These are phyloP conservation scores for Botrytis galanthina DNA, from an alignment of 2,329 filamentous ascomycete species.

Conservation along the genomic window DNA sequence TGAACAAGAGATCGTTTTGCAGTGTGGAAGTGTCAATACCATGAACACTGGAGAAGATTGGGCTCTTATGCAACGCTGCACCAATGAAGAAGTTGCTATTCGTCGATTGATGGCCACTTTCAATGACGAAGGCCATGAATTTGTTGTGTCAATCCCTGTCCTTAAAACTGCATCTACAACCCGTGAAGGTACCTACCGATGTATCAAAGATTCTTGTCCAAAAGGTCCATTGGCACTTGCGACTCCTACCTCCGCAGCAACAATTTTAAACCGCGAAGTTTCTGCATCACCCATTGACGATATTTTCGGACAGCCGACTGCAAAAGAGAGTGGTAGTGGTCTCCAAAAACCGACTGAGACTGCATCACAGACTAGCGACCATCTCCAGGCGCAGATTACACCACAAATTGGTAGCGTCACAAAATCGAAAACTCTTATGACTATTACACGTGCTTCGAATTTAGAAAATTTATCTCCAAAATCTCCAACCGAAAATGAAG, in stretches of 20 bases:
- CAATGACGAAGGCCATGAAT: conserved; percentile 11
- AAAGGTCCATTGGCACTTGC: neutral
- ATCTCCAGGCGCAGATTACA: neutral
- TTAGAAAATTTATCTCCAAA: neutral
- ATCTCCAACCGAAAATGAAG: neutral
- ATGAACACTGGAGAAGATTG: conserved; percentile 6
- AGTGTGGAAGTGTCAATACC: conserved; percentile 3
- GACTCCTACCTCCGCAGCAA: neutral
- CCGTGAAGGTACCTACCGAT: neutral
- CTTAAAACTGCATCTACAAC: neutral
- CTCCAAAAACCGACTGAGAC: neutral
- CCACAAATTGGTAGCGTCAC: neutral
- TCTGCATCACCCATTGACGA: neutral
- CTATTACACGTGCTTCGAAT: neutral
- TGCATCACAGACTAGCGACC: neutral
- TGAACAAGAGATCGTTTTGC: conserved; percentile 9
- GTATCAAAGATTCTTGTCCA: conserved; percentile 1
- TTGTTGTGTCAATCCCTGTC: neutral
- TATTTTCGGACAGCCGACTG: neutral
- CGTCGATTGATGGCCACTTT: conserved; percentile 11
- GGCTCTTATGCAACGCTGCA: conserved; percentile 20
- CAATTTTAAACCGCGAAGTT: neutral
- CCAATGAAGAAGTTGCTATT: conserved; percentile 15
- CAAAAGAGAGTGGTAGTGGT: too few relatives aligned
- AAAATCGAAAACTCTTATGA: neutral